Conservation (phyloP, 305 asterid genomes). For the Fraxinus paxiana region DNA sequence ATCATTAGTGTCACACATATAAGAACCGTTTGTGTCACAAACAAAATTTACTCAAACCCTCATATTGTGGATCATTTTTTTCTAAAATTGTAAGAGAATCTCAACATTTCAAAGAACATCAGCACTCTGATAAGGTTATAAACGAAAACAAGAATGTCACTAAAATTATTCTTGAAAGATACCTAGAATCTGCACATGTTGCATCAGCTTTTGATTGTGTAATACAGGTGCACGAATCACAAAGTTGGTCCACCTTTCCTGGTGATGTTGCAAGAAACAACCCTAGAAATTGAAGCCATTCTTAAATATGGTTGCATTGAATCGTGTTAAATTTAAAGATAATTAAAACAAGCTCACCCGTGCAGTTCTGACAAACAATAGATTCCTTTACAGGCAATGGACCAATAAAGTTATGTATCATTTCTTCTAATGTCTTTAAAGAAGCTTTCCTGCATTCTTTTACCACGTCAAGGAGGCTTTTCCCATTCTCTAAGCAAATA, state of each 20-base stretch:
- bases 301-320: conserved; percentile 18
- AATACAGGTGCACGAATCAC: conserved; percentile 71
- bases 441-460: conserved; percentile 81
- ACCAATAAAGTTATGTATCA: conserved; percentile 67
- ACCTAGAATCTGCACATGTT: conserved; percentile 55
- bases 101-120: conserved; percentile 5
- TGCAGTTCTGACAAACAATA: conserved; percentile 66
- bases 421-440: conserved; percentile 65
- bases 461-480: conserved; percentile 88
- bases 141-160: not conserved
- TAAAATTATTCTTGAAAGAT: conserved; percentile 25
- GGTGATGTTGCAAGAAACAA: conserved; percentile 70
- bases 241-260: conserved; percentile 64
- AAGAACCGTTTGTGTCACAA: conserved; percentile 1
- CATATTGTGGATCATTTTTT: conserved; percentile 6
- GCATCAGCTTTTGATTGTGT: conserved; percentile 50
- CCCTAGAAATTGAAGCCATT: conserved; percentile 41
- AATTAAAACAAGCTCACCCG: conserved; percentile 44
- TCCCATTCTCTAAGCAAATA: conserved; percentile 91
- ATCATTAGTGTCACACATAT: not conserved
- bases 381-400: conserved; percentile 75
- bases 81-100: not conserved
- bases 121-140: conserved; percentile 10
- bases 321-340: conserved; percentile 21
- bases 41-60: conserved; percentile 18